Evolutionary conservation across 1,284 basidiomycete species (phyloP).

Genomic region (Boletus mariae): DNA sequence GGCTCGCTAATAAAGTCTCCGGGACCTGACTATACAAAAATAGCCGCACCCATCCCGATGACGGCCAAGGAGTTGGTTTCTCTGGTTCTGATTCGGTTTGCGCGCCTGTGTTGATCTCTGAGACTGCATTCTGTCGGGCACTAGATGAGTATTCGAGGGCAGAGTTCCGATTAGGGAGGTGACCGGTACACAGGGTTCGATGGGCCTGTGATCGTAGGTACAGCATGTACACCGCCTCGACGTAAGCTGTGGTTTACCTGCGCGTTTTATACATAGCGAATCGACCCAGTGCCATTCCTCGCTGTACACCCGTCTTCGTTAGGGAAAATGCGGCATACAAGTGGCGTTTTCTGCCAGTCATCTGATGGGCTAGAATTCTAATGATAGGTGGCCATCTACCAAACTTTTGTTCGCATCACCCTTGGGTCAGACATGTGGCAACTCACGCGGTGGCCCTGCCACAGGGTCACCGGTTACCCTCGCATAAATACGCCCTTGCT

Average conservation of each 20-base stretch:
- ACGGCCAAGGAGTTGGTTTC: not conserved
- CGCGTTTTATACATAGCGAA: not conserved
- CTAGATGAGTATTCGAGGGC: constrained; percentile 66
- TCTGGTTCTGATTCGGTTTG: not conserved
- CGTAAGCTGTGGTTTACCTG: not conserved
- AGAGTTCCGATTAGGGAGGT: constrained; percentile 74
- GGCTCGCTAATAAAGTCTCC: not conserved
- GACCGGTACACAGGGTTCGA: constrained; percentile 19
- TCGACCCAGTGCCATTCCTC: too few species aligned
- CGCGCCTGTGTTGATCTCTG: constrained; percentile 37
- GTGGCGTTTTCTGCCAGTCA: not conserved
- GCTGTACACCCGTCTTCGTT: too few species aligned
- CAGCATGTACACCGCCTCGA: not conserved
- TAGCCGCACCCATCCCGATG: constrained; percentile 26
- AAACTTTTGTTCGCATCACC: too few species aligned
- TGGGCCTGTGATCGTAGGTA: constrained; percentile 2
- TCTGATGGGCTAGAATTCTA: not conserved
- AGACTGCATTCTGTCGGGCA: constrained; percentile 58
- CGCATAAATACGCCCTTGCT: constrained; percentile 19
- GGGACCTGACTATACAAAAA: constrained; percentile 8
- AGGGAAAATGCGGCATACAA: too few species aligned
- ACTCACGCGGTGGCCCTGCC: too few species aligned
- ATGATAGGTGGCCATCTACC: too few species aligned
- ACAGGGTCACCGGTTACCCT: not conserved
- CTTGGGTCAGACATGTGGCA: too few species aligned